Evolutionary conservation across 345 rosid genomes (phyloP).

Genomic region (Salix dunnii): DNA sequence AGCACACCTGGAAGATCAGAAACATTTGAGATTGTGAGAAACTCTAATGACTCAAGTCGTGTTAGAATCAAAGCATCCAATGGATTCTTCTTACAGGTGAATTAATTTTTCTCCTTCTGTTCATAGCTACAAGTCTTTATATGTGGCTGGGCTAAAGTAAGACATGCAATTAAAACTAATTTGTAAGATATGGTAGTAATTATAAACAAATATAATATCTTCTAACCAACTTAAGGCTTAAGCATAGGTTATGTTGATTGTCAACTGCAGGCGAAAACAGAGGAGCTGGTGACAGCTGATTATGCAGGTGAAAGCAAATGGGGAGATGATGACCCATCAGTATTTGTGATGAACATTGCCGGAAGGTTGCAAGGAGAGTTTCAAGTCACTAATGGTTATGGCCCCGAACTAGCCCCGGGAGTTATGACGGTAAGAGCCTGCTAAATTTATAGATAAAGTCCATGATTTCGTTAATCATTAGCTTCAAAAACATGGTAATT

Average conservation of each 20-base stretch:
- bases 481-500: neutral
- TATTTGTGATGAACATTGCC: constrained; percentile 31
- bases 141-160: neutral
- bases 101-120: neutral
- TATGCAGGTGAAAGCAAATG: constrained; percentile 29
- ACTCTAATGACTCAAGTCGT: constrained; percentile 23
- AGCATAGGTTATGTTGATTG: neutral
- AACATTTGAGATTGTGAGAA: constrained; percentile 46
- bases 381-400: constrained; percentile 62
- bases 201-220: neutral
- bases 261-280: constrained; percentile 42
- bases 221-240: neutral
- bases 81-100: constrained; percentile 51
- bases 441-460: neutral
- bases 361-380: constrained; percentile 48
- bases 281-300: constrained; percentile 51
- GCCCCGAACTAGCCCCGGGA: constrained; percentile 39
- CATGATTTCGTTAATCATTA: neutral
- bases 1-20: constrained; percentile 22
- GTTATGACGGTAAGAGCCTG: constrained; percentile 40
- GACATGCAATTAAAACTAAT: neutral
- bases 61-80: constrained; percentile 53
- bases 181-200: too few relatives aligned
- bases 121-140: neutral
- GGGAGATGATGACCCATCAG: constrained; percentile 53